A percentile compares a stretch with the other conserved stretches of the same genome.
These are phyloP conservation scores for Hypoxylon cercidicola DNA, from an alignment of 495 filamentous ascomycete genomes.

Conservation along the genomic window DNA sequence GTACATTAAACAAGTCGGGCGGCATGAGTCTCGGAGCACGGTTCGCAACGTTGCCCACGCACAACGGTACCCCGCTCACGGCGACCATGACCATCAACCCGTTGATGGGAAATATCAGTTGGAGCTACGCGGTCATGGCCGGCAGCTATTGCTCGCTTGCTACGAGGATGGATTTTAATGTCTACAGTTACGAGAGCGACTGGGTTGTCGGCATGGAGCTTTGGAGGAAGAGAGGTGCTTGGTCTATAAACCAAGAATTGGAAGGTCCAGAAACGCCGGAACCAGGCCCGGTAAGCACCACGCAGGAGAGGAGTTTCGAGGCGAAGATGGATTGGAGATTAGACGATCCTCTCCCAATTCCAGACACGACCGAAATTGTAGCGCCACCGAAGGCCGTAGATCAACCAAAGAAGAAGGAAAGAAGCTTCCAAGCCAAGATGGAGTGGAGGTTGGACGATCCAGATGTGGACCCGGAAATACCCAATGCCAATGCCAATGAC, in stretches of 20 bases:
- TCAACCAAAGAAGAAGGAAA: slow-evolving; percentile 47
- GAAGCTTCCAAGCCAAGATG: slow-evolving; percentile 65
- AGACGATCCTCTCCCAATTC: slow-evolving; percentile 45
- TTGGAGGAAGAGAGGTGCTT: slow-evolving; percentile 70
- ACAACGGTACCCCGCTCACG: slow-evolving; percentile 87
- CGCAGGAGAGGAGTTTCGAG: slow-evolving; percentile 57
- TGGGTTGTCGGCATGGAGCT: slow-evolving; percentile 89
- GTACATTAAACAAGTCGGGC: slow-evolving; percentile 87
- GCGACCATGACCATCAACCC: slow-evolving; percentile 92
- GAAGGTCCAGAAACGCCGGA: slow-evolving; percentile 36
- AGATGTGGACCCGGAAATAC: slow-evolving; percentile 17
- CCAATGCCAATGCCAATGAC: slow-evolving; percentile 41
- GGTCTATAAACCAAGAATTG: slow-evolving; percentile 54
- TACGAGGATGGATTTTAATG: slow-evolving; percentile 94
- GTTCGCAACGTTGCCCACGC: slow-evolving; percentile 89
- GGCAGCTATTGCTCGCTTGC: slow-evolving; percentile 83
- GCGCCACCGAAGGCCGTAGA: slow-evolving; percentile 49
- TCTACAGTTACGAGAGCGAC: slow-evolving; percentile 97
- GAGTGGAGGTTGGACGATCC: slow-evolving; percentile 62
- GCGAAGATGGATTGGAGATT: slow-evolving; percentile 64
- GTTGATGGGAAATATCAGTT: slow-evolving; percentile 88
- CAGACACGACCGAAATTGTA: slow-evolving; percentile 51
- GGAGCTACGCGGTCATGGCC: slow-evolving; percentile 89
- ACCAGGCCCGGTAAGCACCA: slow-evolving; percentile 11
- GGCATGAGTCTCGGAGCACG: slow-evolving; percentile 81